Conservation (phyloP, 495 filamentous ascomycete genomes). For the Talaromyces trachyspermus region DNA sequence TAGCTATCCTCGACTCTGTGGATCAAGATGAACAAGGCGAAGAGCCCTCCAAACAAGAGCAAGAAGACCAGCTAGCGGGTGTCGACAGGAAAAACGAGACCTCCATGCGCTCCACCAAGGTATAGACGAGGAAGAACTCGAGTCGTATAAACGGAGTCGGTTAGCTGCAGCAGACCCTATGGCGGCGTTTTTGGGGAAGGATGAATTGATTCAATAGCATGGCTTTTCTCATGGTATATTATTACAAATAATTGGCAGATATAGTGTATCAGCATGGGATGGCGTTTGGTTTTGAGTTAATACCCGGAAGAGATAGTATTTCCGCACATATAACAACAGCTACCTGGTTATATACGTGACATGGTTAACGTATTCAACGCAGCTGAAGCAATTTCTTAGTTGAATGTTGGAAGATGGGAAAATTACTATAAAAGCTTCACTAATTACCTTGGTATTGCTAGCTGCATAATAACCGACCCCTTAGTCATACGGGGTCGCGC, state of each 20-base stretch:
- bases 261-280: conserved; percentile 4
- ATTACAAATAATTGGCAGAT: neutral
- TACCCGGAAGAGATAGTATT: neutral
- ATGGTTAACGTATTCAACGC: too few relatives aligned
- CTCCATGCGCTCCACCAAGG: conserved; percentile 62
- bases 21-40: conserved; percentile 12
- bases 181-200: conserved; percentile 64
- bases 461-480: too few relatives aligned
- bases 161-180: conserved; percentile 73
- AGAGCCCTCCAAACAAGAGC: conserved; percentile 16
- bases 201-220: conserved; percentile 29
- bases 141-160: conserved; percentile 68
- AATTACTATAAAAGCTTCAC: too few relatives aligned
- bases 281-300: conserved; percentile 6
- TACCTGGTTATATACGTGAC: too few relatives aligned
- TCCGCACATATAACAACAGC: neutral
- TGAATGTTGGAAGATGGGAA: too few relatives aligned
- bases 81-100: conserved; percentile 57
- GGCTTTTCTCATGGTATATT: neutral
- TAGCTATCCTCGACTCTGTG: conserved; percentile 36
- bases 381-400: too few relatives aligned
- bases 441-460: too few relatives aligned
- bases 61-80: conserved; percentile 25
- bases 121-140: conserved; percentile 73
- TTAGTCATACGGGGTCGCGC: too few relatives aligned